Base-by-base conservation (phyloP, 305 asterid species). In the Plantago coronopus region DNA sequence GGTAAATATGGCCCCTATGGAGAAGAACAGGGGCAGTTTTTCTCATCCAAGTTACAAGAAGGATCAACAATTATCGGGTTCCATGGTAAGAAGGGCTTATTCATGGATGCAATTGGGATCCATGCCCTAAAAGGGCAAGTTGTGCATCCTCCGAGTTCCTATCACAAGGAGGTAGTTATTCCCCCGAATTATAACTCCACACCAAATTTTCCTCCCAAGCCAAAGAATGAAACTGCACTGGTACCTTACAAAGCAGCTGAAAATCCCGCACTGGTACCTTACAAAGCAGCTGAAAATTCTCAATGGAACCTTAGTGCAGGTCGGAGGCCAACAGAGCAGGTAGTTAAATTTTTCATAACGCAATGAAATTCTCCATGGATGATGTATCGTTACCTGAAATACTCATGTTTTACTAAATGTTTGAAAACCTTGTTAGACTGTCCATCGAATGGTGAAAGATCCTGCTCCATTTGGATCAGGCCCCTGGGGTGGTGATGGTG, bases 401-500 rank as follows among this genome's bases (percentile, higher is more conserved):
- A 13, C 15, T 19, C n/a, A 17, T 21, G n/a, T 25, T 23, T 3
- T 22, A 40, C 54, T 43, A 17, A 57, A 38, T 8, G 25, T 4
- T 31, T 54, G 23, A 25, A 10, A 38, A 59, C 55, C 29, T 27
- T 47, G 20, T 42, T 67, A 81, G 89, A 85, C 44, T 1, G 78
- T 22, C 15, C 85, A 73, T 20, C 54, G 68, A 67, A 53, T 62
- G 55, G 88, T 81, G 75, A 82, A 81, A 70, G 76, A 82, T 70
- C 91, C 95, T 1, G 83, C 85, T 48, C 94, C 95, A 53, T 76
- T 63, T 19, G 95, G 89, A 51, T 62, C 89, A 14, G 95, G 87
- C n/a, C 91, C 91, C 1, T 86, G 89, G 89, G 96, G 94, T 17
- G 95, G 95, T 15, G 91, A 84, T 7, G 87, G 94, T 27, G 91